A percentile compares a stretch with the other conserved stretches of the same genome.
phyloP scores from a whole-genome alignment of 2,329 filamentous ascomycete species.

The Trichoderma breve region DNA sequence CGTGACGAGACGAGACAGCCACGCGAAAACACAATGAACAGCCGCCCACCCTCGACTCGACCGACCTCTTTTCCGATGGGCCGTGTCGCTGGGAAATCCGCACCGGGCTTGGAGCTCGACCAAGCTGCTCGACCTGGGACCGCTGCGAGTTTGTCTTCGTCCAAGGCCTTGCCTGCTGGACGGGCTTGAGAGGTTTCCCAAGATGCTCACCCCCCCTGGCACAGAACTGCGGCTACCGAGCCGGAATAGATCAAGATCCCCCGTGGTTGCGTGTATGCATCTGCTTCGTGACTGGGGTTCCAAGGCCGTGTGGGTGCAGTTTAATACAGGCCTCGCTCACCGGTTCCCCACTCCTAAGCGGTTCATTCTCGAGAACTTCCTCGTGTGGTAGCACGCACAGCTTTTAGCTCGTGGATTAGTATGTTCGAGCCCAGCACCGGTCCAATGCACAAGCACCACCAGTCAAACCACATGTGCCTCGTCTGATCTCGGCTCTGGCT shows the following conservation, averaged over 20 bases:
- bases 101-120: neutral
- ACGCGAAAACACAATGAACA: slow-evolving; percentile 16
- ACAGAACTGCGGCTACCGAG: slow-evolving; percentile 19
- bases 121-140: neutral
- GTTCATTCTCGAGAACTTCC: slow-evolving; percentile 10
- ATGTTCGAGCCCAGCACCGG: neutral
- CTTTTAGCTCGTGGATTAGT: neutral
- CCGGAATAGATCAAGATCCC: slow-evolving; percentile 15
- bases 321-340: slow-evolving; percentile 23
- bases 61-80: slow-evolving; percentile 1
- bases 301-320: slow-evolving; percentile 18
- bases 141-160: neutral
- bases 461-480: neutral
- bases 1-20: slow-evolving; percentile 6
- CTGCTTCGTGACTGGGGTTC: neutral
- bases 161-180: neutral
- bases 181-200: neutral
- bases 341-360: slow-evolving; percentile 25
- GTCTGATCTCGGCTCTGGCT: neutral
- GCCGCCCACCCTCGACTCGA: neutral
- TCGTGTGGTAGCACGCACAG: slow-evolving; percentile 20
- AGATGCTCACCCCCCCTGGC: slow-evolving; percentile 14
- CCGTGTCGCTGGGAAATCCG: neutral
- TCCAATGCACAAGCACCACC: neutral
- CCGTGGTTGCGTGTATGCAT: neutral